Base-by-base conservation (phyloP, 2,329 filamentous ascomycete genomes). In the Botrytis paeoniae region DNA sequence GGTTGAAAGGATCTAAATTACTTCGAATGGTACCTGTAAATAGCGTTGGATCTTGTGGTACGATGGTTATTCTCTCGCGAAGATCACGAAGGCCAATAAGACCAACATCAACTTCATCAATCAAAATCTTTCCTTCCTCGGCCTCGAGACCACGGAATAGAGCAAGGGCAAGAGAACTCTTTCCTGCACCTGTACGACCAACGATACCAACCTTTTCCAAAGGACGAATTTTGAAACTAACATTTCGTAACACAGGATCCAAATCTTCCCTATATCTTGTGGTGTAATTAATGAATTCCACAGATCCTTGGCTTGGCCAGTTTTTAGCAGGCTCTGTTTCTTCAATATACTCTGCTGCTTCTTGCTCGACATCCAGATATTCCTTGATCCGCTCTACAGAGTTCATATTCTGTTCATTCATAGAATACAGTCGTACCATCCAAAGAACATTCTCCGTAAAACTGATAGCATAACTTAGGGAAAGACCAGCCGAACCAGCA, bases 381-480 rank as follows among this genome's bases (percentile, higher is more conserved):
- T 99, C 96, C 84, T 97, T 97, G 80, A 99, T 92, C 80, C 96
- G 93, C 83, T 99, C 96, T 66, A 98, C 95, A 4, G 95, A 95
- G 83, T 99, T 99, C 96, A 99, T 98, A 83, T 98, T 98, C 83
- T 99, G 96, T 83, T 99, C 96, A 79, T 98, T 98, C 80, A 93
- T 90, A 0, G 95, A 92, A 81, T 99, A 99, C 22, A 98, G 87
- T 64, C 96, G 91, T 43, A 99, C 95, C 72, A 98, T 90, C 96
- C 96, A 99, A 29, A 99, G 85, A 10, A 99, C 92, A 77, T 97
- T 98, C 82, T 99, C 96, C 0, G 95, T 97, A 80, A 99, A 99
- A 1, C 93, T 95, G 77, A 99, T 93, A 25, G 96, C 96, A 80
- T 99, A 99, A 69, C 94, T 97, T 79, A 99, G 85, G 8, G 96